Percentiles rank a stretch among this genome's conserved stretches.
Evolutionary conservation across 306 rosid genomes (phyloP).

Genomic region (Rosa rugosa): DNA sequence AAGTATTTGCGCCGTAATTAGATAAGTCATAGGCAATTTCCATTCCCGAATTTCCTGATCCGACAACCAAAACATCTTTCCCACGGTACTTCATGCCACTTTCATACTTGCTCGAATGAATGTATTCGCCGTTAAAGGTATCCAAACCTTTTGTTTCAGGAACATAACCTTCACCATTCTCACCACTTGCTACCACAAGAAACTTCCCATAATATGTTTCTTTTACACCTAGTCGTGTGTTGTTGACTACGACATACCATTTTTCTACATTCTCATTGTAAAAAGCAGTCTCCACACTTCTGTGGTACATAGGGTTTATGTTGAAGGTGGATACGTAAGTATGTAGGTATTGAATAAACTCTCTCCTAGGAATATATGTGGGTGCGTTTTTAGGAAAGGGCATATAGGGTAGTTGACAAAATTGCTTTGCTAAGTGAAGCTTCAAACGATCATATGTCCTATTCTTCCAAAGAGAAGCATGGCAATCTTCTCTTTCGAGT

Average conservation of each 20-base stretch:
- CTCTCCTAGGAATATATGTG: not conserved
- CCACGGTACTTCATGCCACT: not conserved
- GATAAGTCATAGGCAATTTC: not conserved
- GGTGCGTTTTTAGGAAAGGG: not conserved
- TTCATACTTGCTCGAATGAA: not conserved
- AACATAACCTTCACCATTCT: not conserved
- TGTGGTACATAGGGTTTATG: not conserved
- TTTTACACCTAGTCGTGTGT: not conserved
- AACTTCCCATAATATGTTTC: not conserved
- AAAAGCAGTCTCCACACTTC: not conserved
- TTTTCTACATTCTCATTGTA: not conserved
- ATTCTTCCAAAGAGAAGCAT: not conserved
- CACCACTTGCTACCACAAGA: not conserved
- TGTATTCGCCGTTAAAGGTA: not conserved
- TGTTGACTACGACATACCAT: not conserved
- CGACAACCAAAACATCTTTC: not conserved
- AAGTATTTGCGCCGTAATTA: not conserved
- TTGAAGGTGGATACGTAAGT: not conserved
- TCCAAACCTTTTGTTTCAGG: not conserved
- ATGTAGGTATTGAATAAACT: not conserved
- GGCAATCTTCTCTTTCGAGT: not conserved
- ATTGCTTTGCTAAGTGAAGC: not conserved
- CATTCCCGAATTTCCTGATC: not conserved
- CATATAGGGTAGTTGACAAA: not conserved
- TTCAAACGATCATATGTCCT: not conserved